phyloP scores from a whole-genome alignment of 768 basidiomycete species.

The Cyclocybe aegerita region DNA sequence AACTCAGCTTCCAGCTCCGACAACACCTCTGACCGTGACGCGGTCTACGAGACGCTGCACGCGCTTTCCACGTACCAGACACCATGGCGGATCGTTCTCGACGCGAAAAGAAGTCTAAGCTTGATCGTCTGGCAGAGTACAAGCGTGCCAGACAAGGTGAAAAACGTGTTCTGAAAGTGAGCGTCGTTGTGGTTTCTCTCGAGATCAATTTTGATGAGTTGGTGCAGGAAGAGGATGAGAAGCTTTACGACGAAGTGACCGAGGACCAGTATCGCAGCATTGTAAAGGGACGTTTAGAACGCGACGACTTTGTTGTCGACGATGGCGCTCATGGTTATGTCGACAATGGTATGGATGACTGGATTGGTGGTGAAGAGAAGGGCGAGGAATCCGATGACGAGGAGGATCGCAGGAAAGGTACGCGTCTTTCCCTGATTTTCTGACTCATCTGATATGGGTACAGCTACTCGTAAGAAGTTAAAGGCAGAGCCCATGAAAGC shows the following conservation, averaged over 20 bases:
- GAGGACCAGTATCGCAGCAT: slow-evolving; percentile 88
- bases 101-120: slow-evolving; percentile 37
- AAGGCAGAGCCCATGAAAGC: slow-evolving; percentile 33
- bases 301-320: slow-evolving; percentile 94
- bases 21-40: not conserved
- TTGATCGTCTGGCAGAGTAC: slow-evolving; percentile 57
- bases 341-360: slow-evolving; percentile 97
- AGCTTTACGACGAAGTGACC: slow-evolving; percentile 85
- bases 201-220: not conserved
- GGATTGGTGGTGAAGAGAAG: slow-evolving; percentile 62
- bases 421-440: slow-evolving; percentile 9
- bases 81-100: slow-evolving; percentile 40
- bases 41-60: not conserved
- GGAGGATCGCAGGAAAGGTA: slow-evolving; percentile 43
- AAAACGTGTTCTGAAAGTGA: slow-evolving; percentile 56
- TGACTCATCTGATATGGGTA: not conserved
- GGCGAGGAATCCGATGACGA: slow-evolving; percentile 56
- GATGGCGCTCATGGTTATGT: slow-evolving; percentile 90
- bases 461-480: slow-evolving; percentile 44
- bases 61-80: not conserved
- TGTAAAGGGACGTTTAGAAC: slow-evolving; percentile 77
- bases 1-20: slow-evolving; percentile 18
- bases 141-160: slow-evolving; percentile 63
- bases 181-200: slow-evolving; percentile 13
- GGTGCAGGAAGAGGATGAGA: slow-evolving; percentile 53